These are phyloP conservation scores for Chrysoporthe austroafricana DNA, from an alignment of 2,329 filamentous ascomycete species.

Conservation along the genomic window DNA sequence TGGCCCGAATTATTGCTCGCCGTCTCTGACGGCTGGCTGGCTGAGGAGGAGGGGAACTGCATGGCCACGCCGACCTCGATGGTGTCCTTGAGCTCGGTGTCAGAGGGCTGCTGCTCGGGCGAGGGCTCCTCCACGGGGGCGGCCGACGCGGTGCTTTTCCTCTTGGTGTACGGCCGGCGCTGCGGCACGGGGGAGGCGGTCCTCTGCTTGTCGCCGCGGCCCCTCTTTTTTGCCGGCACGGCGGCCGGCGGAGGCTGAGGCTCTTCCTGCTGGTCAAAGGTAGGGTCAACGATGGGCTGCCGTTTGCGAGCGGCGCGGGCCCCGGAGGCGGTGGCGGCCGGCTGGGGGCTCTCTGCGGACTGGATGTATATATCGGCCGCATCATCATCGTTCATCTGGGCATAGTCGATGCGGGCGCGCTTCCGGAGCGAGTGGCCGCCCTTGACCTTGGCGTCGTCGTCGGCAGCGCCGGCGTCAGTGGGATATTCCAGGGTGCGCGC, in stretches of 20 bases:
- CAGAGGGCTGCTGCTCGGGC: slow-evolving; percentile 40
- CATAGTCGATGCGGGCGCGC: slow-evolving; percentile 61
- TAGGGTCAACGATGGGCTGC: slow-evolving; percentile 16
- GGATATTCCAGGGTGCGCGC: slow-evolving; percentile 49
- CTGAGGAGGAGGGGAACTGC: slow-evolving; percentile 22
- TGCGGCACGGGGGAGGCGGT: slow-evolving; percentile 40
- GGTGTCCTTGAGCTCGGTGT: slow-evolving; percentile 58
- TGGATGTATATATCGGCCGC: slow-evolving; percentile 23
- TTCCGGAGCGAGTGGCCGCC: slow-evolving; percentile 63
- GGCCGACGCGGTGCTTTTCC: slow-evolving; percentile 38
- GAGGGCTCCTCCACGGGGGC: slow-evolving; percentile 33
- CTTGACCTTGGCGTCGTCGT: slow-evolving; percentile 56
- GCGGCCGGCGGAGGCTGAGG: slow-evolving; percentile 7
- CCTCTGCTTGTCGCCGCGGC: slow-evolving; percentile 23
- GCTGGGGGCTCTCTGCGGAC: slow-evolving; percentile 26
- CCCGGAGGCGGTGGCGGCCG: slow-evolving; percentile 22
- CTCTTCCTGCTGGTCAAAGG: slow-evolving; percentile 13
- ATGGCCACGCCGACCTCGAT: slow-evolving; percentile 52
- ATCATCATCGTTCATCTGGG: slow-evolving; percentile 56
- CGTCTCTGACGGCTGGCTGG: slow-evolving; percentile 26
- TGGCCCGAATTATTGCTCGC: slow-evolving; percentile 24
- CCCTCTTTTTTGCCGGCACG: slow-evolving; percentile 9
- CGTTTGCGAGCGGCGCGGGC: slow-evolving; percentile 22
- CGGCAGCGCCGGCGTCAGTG: slow-evolving; percentile 39
- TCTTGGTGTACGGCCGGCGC: slow-evolving; percentile 42